phyloP scores from a whole-genome alignment of 1,284 basidiomycete genomes.

The Macrocystidia cucumis region DNA sequence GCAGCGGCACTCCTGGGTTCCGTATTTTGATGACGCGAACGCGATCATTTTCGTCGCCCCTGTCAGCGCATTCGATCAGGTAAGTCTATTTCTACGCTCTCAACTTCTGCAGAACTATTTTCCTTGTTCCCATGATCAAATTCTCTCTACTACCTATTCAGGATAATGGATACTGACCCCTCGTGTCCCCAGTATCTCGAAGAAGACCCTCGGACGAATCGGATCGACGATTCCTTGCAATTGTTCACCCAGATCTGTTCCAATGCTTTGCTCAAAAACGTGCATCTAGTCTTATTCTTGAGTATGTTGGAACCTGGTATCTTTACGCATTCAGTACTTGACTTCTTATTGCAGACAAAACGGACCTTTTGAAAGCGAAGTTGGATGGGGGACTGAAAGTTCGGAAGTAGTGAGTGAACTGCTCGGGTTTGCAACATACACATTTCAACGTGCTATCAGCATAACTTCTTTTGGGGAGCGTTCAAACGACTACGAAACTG shows the following conservation, averaged over 20 bases:
- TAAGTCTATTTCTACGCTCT: slow-evolving; percentile 19
- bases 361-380: slow-evolving; percentile 66
- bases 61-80: slow-evolving; percentile 83
- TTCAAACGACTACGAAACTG: slow-evolving; percentile 70
- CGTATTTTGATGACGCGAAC: slow-evolving; percentile 78
- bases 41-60: slow-evolving; percentile 84
- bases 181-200: slow-evolving; percentile 58
- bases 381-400: slow-evolving; percentile 58
- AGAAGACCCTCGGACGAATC: slow-evolving; percentile 73
- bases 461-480: slow-evolving; percentile 79
- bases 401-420: slow-evolving; percentile 61
- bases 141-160: not conserved
- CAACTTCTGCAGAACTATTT: slow-evolving; percentile 2
- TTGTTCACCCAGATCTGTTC: slow-evolving; percentile 78
- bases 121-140: not conserved
- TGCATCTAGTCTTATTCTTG: slow-evolving; percentile 73
- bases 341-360: slow-evolving; percentile 49
- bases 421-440: not conserved
- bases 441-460: slow-evolving; percentile 24
- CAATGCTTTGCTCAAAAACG: slow-evolving; percentile 68
- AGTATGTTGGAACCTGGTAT: slow-evolving; percentile 31
- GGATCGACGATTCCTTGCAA: slow-evolving; percentile 79
- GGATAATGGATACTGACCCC: slow-evolving; percentile 6
- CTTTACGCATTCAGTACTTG: slow-evolving; percentile 9
- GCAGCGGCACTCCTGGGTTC: slow-evolving; percentile 77